These are phyloP conservation scores for Tetradesmus obliquus DNA, from an alignment of 139 green algal species.

Conservation along the genomic window DNA sequence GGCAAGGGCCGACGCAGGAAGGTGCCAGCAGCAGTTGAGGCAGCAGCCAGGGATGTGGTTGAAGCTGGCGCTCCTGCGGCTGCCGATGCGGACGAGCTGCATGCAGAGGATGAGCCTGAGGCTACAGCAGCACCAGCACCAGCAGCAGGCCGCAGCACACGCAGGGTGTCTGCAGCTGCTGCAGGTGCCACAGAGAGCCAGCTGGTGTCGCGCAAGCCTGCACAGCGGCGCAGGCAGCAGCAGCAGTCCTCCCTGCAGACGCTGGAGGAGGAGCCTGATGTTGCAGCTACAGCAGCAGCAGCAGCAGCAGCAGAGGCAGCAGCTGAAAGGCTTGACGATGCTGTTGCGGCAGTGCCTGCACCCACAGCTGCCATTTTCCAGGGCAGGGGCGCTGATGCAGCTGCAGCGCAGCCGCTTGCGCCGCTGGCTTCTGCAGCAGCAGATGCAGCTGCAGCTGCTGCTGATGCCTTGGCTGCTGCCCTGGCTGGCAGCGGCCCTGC, in stretches of 20 bases:
- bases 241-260: not conserved
- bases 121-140: not conserved
- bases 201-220: not conserved
- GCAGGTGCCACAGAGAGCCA: not conserved
- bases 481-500: not conserved
- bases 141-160: not conserved
- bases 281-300: not conserved
- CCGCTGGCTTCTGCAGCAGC: not conserved
- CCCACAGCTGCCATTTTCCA: not conserved
- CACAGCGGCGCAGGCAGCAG: not conserved
- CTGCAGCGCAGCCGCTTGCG: not conserved
- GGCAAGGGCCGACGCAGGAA: not conserved
- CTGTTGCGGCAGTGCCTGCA: not conserved
- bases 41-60: not conserved
- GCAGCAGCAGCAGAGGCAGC: not conserved
- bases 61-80: not conserved
- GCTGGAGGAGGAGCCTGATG: not conserved
- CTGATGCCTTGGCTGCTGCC: not conserved
- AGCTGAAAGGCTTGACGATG: not conserved
- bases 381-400: not conserved
- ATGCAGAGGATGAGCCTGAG: not conserved
- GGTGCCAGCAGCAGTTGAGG: not conserved
- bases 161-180: not conserved
- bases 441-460: not conserved
- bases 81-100: not conserved